A percentile compares a stretch with the other conserved stretches of the same genome.
Evolutionary conservation across 495 filamentous ascomycete genomes (phyloP).

Genomic region (Xylaria nigripes): DNA sequence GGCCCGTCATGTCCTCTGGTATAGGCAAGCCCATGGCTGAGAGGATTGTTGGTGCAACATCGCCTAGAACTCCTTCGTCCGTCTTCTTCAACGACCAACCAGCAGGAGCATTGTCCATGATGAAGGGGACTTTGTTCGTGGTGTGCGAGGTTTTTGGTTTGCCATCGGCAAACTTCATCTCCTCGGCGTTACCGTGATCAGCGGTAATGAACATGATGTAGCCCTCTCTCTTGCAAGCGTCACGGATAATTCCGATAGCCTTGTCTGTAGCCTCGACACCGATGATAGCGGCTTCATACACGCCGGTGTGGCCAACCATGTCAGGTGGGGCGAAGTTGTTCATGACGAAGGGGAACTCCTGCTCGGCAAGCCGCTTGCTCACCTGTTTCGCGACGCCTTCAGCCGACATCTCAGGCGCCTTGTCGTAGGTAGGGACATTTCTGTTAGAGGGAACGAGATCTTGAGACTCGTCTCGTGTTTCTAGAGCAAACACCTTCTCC

Average conservation of each 20-base stretch:
- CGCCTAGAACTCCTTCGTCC: slow-evolving; percentile 75
- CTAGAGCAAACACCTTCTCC: slow-evolving; percentile 89
- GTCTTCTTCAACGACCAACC: slow-evolving; percentile 81
- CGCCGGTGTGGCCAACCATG: slow-evolving; percentile 98
- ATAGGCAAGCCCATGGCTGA: slow-evolving; percentile 83
- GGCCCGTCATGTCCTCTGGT: slow-evolving; percentile 86
- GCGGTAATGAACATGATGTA: slow-evolving; percentile 91
- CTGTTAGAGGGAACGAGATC: slow-evolving; percentile 56
- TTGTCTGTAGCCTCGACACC: slow-evolving; percentile 80
- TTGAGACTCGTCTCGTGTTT: slow-evolving; percentile 60
- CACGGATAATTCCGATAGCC: slow-evolving; percentile 85
- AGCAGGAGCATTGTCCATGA: slow-evolving; percentile 93
- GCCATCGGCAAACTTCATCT: slow-evolving; percentile 93
- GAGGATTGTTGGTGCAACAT: slow-evolving; percentile 89
- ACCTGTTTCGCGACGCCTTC: slow-evolving; percentile 80
- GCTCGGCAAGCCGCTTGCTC: slow-evolving; percentile 68
- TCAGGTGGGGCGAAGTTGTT: slow-evolving; percentile 99
- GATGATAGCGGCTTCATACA: slow-evolving; percentile 90
- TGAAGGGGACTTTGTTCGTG: slow-evolving; percentile 91
- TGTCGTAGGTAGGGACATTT: slow-evolving; percentile 89
- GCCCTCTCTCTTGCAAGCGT: slow-evolving; percentile 83
- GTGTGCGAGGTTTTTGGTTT: slow-evolving; percentile 98
- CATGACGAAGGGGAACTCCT: slow-evolving; percentile 91
- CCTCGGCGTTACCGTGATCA: slow-evolving; percentile 97
- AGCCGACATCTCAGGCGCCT: slow-evolving; percentile 94